Evolutionary conservation across 495 filamentous ascomycete genomes (phyloP), one percentile per base, ranked within the genome.

Genomic region (Trichodelitschia bisporula): DNA sequence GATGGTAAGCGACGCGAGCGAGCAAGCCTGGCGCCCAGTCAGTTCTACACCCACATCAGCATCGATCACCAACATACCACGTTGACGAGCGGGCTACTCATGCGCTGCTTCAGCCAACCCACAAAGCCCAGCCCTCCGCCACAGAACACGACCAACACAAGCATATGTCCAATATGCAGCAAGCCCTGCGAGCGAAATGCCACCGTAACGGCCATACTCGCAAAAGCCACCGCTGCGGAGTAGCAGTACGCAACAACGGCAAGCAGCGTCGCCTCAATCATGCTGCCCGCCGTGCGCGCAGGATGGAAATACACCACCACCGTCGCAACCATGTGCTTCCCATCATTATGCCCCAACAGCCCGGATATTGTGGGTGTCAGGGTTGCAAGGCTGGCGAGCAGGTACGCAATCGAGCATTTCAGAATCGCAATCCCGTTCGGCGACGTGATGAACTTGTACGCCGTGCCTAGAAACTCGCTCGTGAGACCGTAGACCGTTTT

Each of bases 241-340:
- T 93, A 97, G 26, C 66, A 50, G 35, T 92, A 78, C 1, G 83
- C 84, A 15, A 72, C 54, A 30, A 76, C 47, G 3, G 83, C 80
- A 36, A 83, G 75, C n/a, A 90, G 45, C 16, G 74, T 68, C 4
- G 84, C 84, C 45, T 91, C 75, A 34, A 70, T 66, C 82, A 91
- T 92, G 48, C 77, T 82, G 3, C 86, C 86, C 26, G 72, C 67
- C 13, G 78, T 72, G 35, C 86, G 60, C 9, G 83, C 79, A n/a
- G 86, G 84, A 49, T 97, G 83, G 50, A 95, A 97, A 42, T 93
- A 97, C 6, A 92, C 83, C 13, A 76, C 79, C 29, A 91, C 65
- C 2, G 82, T 89, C 28, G 80, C 77, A 23, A 91, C 83, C 55
- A 95, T 71, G 51, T 95, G 86, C 48, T 97, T 97, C 15, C 83